Evolutionary conservation across 805 yeast genomes (phyloP), one percentile per base, ranked within the genome.

Genomic region (Candida tammaniensis): DNA sequence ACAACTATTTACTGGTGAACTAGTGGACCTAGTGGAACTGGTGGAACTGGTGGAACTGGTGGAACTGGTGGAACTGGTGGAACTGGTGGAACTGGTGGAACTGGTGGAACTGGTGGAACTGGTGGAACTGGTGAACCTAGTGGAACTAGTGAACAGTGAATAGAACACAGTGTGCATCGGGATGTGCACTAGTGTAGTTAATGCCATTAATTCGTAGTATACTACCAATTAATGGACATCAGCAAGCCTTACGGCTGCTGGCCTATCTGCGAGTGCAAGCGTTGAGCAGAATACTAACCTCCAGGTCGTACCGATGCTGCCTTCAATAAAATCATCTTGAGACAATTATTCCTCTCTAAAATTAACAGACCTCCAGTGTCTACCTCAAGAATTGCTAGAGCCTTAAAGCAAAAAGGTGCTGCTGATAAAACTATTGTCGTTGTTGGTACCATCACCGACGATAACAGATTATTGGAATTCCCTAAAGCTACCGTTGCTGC

Each of bases 341-440:
- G 74, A 72, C 77, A 91, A 66, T 82, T 93, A 72, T 93, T 87
- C 87, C 79, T 93, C 64, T 91, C 98, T 55, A 93, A 93, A 91
- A 76, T 82, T 72, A 93, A 93, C 97, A 87, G 96, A 79, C 99
- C 98, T 64, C 98, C 99, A 50, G 98, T 93, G 49, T 91, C 98
- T 57, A 81, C 87, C 55, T 80, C 96, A 54, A 87, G 95, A 77
- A 78, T 93, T 55, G 69, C 84, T 63, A 80, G 83, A 70, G 89
- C 91, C 62, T 72, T 86, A 64, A 68, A 70, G 55, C 93, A 85
- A 74, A 61, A 66, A 59, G 96, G 86, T 72, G 80, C 95, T 69
- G 75, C 86, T 54, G 78, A 78, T 60, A 91, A 89, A 86, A 91
- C 85, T 67, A 71, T 91, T 57, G 99, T 93, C 57, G 95, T 93